phyloP scores from a whole-genome alignment of 805 yeast genomes.

The Ogataea henricii region DNA sequence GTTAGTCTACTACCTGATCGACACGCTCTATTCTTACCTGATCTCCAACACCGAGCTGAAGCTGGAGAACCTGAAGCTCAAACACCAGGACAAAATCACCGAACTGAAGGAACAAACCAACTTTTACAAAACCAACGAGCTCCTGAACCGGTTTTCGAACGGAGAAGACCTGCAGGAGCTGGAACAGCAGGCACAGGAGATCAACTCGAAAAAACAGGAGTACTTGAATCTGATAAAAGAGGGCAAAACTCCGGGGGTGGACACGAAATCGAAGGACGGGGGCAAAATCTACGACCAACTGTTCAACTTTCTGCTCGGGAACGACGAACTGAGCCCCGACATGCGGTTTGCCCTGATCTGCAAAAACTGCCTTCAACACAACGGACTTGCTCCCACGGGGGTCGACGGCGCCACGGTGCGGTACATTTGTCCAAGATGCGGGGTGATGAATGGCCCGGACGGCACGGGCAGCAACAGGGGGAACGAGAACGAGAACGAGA shows the following conservation, averaged over 20 bases:
- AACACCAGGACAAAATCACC: conserved; percentile 39
- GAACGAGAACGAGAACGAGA: neutral
- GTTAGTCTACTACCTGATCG: conserved; percentile 16
- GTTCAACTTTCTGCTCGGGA: conserved; percentile 53
- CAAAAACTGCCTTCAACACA: conserved; percentile 62
- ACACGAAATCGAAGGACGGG: conserved; percentile 15
- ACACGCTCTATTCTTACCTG: conserved; percentile 21
- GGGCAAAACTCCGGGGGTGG: conserved; percentile 23
- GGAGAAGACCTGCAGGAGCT: conserved; percentile 50
- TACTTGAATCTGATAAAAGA: conserved; percentile 38
- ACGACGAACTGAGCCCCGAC: conserved; percentile 62
- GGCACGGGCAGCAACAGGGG: neutral
- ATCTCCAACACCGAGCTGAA: conserved; percentile 25
- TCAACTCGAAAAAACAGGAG: conserved; percentile 41
- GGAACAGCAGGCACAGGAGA: conserved; percentile 45
- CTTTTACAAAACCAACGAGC: conserved; percentile 72
- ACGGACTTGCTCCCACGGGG: conserved; percentile 82
- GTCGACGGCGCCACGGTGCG: conserved; percentile 48
- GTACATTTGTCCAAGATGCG: conserved; percentile 71
- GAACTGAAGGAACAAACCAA: conserved; percentile 56
- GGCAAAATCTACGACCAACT: conserved; percentile 33
- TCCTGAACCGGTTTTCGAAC: conserved; percentile 60
- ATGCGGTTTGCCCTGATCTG: conserved; percentile 75
- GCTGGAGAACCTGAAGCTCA: conserved; percentile 31
- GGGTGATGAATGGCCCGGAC: conserved; percentile 36